phyloP scores from a whole-genome alignment of 106 monocot genomes.

The Chionographis japonica region DNA sequence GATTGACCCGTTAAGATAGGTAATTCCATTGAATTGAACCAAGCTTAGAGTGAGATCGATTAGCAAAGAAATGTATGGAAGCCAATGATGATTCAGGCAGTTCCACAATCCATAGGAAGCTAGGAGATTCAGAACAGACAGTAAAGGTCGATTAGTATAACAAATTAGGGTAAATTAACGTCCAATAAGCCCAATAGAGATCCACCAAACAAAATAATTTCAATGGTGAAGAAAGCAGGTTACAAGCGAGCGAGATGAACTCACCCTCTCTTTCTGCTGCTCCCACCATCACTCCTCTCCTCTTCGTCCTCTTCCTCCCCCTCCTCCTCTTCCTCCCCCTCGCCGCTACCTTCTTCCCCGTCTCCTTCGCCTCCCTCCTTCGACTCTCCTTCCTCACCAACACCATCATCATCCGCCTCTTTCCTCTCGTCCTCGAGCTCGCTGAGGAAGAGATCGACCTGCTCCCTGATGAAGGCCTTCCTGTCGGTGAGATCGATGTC shows the following conservation, averaged over 20 bases:
- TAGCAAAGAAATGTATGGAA: no score
- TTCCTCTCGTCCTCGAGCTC: slow-evolving; percentile 21
- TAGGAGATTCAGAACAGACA: no score
- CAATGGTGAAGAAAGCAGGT: no score
- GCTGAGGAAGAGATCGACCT: slow-evolving; percentile 66
- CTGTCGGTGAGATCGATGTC: slow-evolving; percentile 50
- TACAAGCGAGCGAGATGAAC: neutral
- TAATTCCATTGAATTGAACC: no score
- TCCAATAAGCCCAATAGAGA: no score
- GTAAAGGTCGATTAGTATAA: no score
- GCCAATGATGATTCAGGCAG: no score
- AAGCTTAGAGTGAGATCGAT: no score
- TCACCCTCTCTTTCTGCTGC: slow-evolving; percentile 50
- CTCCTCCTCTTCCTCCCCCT: slow-evolving; percentile 18
- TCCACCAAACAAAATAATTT: no score
- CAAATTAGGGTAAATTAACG: no score
- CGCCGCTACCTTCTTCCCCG: neutral
- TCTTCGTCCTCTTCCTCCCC: slow-evolving; percentile 29
- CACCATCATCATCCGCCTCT: slow-evolving; percentile 12
- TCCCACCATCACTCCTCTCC: slow-evolving; percentile 15
- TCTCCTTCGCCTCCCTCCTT: slow-evolving; percentile 23
- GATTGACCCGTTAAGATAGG: no score
- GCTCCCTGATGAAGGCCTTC: slow-evolving; percentile 74
- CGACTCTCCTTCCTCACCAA: slow-evolving; percentile 9
- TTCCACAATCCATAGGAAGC: no score